Conservation (phyloP, 768 basidiomycete species). For the Lactarius vividus region DNA sequence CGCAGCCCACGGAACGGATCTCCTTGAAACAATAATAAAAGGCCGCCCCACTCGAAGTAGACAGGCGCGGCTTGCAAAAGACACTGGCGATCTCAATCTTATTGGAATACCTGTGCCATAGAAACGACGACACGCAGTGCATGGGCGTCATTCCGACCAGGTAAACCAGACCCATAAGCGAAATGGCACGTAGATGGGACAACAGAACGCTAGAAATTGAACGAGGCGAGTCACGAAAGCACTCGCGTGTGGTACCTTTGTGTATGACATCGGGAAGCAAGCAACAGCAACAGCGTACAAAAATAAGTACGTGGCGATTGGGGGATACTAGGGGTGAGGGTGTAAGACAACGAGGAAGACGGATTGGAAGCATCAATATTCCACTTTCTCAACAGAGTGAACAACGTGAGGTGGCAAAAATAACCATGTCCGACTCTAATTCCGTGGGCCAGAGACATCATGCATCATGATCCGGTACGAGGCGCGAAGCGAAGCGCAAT, state of each 20-base stretch:
- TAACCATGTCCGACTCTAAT: background rate
- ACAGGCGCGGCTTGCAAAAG: background rate
- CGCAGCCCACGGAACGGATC: conserved; percentile 9
- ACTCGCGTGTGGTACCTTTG: background rate
- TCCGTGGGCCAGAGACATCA: background rate
- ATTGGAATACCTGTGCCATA: background rate
- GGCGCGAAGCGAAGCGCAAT: background rate
- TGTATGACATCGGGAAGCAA: background rate
- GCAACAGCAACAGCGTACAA: background rate
- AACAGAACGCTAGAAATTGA: background rate
- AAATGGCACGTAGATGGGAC: background rate
- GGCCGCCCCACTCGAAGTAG: background rate
- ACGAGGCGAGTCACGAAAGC: background rate
- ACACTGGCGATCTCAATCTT: background rate
- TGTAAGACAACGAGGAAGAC: background rate
- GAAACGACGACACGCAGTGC: background rate
- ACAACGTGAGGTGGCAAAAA: background rate
- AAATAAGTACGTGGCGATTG: background rate
- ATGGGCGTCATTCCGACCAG: background rate
- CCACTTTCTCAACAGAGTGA: too few relatives aligned
- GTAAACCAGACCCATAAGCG: background rate
- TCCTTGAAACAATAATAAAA: conserved; percentile 5
- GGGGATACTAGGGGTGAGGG: background rate
- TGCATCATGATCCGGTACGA: background rate
- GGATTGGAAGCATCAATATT: background rate